These are phyloP conservation scores for Populus pruinosa DNA, from an alignment of 345 rosid genomes.

Conservation along the genomic window DNA sequence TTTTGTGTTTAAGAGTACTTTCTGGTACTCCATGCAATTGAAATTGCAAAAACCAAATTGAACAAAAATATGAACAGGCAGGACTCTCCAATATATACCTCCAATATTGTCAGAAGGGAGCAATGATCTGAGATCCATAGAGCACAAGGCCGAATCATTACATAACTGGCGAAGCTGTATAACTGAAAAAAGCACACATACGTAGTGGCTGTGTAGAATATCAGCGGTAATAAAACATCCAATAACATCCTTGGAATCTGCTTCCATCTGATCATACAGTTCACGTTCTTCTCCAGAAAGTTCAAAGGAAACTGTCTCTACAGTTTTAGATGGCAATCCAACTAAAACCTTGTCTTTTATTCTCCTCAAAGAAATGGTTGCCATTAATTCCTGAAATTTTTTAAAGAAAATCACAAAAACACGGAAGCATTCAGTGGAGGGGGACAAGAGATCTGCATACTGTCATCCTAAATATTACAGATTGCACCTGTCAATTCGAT, in stretches of 20 bases:
- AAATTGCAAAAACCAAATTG: background rate
- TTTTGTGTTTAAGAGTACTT: background rate
- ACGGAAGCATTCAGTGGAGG: no score
- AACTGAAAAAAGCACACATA: slow-evolving; percentile 65
- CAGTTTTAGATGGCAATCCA: slow-evolving; percentile 69
- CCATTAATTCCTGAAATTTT: slow-evolving; percentile 58
- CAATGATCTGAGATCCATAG: slow-evolving; percentile 56
- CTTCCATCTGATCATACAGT: slow-evolving; percentile 75
- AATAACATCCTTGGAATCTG: slow-evolving; percentile 60
- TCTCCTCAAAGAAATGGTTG: slow-evolving; percentile 78
- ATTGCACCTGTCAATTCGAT: no score
- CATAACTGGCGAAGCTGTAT: slow-evolving; percentile 87
- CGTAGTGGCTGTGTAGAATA: slow-evolving; percentile 50
- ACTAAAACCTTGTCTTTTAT: slow-evolving; percentile 64
- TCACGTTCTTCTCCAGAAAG: slow-evolving; percentile 74
- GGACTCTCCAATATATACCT: slow-evolving; percentile 51
- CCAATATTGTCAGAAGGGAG: slow-evolving; percentile 49
- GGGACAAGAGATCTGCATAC: no score
- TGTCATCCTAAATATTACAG: no score
- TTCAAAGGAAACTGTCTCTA: slow-evolving; percentile 63
- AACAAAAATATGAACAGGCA: background rate
- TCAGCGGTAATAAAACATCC: slow-evolving; percentile 49
- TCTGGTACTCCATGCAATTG: background rate
- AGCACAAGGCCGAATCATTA: slow-evolving; percentile 60
- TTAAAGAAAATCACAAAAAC: no score